Base-by-base conservation (phyloP, 2,329 filamentous ascomycete genomes). In the Scytalidium sp. region DNA sequence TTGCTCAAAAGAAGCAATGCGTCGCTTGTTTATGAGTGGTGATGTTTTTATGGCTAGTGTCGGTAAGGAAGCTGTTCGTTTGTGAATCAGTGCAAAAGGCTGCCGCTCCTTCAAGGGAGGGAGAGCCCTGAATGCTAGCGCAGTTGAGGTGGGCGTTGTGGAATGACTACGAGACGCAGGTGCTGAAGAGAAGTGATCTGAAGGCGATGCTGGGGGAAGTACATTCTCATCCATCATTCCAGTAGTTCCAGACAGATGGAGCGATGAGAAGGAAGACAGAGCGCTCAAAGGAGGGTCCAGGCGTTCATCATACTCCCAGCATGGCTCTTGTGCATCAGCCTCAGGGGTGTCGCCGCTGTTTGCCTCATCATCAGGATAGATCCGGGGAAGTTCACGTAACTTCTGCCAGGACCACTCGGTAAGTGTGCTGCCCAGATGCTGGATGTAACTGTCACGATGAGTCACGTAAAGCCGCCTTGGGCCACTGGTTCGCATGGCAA, bases 401-500 rank as follows among this genome's bases (percentile, higher is more conserved):
- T 76, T 78, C 57, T 84, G 83, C 88, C 88, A 93, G 1, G 81
- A 84, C 86, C 85, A 91, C 4, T 75, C 75, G 9, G 71, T 63
- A 41, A 78, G 44, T 19, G 44, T 29, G 3, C 23, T 19, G 29
- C 51, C 50, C 6, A 58, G 74, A 53, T 83, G 79, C 61, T 93
- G 88, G 2, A 88, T 69, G 56, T 93, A 93, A 1, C 85, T 85
- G 56, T 87, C 83, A 3, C 84, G 80, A 51, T 89, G 85, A 1
- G 88, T 93, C 50, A 92, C 76, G 67, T 88, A 93, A 11, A 93
- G 76, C 8, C 88, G 78, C 53, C 84, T 83, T 54, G 74, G 67
- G 20, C 79, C 76, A 9, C 80, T 76, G 23, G 83, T 78, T 60
- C 85, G 83, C 88, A 92, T 92, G 60, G 88, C 79, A 32, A 91